Evolutionary conservation across 148 eudicot species (phyloP), one percentile per base, ranked within the genome.

Genomic region (Rhododendron kiyosumense): DNA sequence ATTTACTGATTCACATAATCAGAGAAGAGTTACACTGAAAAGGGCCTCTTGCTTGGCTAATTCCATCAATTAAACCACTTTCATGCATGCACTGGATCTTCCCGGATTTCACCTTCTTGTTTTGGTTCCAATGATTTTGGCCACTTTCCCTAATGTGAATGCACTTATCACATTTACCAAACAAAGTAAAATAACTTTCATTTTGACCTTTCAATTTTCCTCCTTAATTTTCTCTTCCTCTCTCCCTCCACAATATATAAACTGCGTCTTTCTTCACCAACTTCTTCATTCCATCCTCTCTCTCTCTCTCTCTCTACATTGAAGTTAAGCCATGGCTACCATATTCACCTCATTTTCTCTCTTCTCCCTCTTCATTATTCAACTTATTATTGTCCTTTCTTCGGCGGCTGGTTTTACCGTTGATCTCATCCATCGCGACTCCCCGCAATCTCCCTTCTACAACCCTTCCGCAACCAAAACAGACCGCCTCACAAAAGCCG

Each of bases 361-460:
- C 48, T 57, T 63, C 30, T n/a, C 30, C 41, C 32, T 10, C 43
- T 81, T 38, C 3, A 54, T 57, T 28, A 4, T 54, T 81, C 84
- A 81, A 24, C 46, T 81, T 7, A 54, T 81, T 7, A 54, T 18
- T 10, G 7, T 54, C 36, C 48, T 57, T 20, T 28, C n/a, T 0
- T 24, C 69, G 71, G 26, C 67, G 3, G 22, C 34, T 57, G 89
- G 88, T 30, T 80, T 89, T 79, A 85, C 86, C 10, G 3, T 88
- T 2, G 89, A 90, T 79, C 82, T 91, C 2, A 89, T 88, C 77
- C 91, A 90, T 61, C 90, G 89, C 0, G 87, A 87, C 75, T 92
- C 93, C 12, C 91, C 88, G 17, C 28, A 0, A 8, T 92, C 91
- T 26, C 93, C 93, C 0, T 78, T 71, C 57, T 88, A 90, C 86